Evolutionary conservation across 768 basidiomycete genomes (phyloP), one percentile per base, ranked within the genome.

Genomic region (Pleurotus ostreatus): DNA sequence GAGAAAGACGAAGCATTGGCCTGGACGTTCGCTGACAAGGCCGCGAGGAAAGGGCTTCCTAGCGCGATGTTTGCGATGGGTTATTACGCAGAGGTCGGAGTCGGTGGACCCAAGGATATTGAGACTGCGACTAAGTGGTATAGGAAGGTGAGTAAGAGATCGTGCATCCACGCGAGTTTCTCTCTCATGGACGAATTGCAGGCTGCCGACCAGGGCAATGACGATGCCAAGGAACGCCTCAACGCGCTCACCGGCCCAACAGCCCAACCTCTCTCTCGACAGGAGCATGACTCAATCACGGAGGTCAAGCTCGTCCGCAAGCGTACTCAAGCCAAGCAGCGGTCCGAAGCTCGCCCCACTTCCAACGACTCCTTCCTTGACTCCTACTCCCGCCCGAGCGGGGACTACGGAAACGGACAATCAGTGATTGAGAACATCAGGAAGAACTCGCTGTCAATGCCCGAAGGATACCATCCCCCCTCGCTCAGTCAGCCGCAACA

Each of bases 61-160:
- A 86, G 81, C 55, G 96, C 92, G 0, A 90, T 94, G 68, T 98
- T 98, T 67, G 96, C 94, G 0, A 87, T 98, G 83, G 96, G 95
- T 1, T 98, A 98, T 67, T 98, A 96, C 66, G 79, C 79, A 38
- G 95, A 98, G 69, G 89, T 98, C 1, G 96, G 96, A 1, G 88
- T 98, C 5, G 94, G 93, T 0, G 84, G 87, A 0, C 48, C 66
- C 8, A 83, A 81, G 64, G 81, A 89, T 64, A 54, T 91, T 38
- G 79, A 78, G 0, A 74, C 74, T 5, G 91, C 94, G 1, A 73
- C 76, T 56, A 80, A 71, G 65, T 98, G 94, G 94, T 98, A 98
- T 69, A 70, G 73, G 25, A 72, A 77, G 66, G 76, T 74, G 54
- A 7, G 62, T 59, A 26, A 23, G 23, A 15, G 26, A 23, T 37